phyloP scores from a whole-genome alignment of 768 basidiomycete genomes.

The Tricholoma saponaceum region DNA sequence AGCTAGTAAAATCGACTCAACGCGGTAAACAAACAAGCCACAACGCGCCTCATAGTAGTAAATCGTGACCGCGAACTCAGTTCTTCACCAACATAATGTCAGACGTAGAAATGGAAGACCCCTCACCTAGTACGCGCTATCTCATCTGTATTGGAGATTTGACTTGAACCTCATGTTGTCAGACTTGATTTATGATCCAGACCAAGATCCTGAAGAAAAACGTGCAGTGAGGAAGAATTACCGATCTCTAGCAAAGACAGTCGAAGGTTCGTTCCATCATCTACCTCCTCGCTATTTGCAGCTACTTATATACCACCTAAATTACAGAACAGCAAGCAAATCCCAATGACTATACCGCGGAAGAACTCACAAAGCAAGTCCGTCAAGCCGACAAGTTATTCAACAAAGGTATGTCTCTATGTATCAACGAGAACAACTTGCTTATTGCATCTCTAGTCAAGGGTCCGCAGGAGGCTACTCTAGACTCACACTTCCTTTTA shows the following conservation, averaged over 20 bases:
- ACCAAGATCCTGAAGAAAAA: constrained; percentile 80
- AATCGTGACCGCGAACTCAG: constrained; percentile 3
- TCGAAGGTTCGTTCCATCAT: constrained; percentile 50
- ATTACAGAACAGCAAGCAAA: constrained; percentile 42
- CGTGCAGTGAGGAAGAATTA: constrained; percentile 72
- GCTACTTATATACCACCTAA: not conserved
- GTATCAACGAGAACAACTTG: not conserved
- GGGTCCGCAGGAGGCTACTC: constrained; percentile 82
- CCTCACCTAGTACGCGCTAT: constrained; percentile 2
- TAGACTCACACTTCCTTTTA: constrained; percentile 82
- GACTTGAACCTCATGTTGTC: not conserved
- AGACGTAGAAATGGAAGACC: constrained; percentile 27
- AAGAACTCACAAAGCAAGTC: constrained; percentile 52
- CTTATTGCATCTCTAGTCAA: constrained; percentile 43
- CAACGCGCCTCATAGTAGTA: constrained; percentile 33
- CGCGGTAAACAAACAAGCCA: constrained; percentile 27
- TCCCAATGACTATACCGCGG: constrained; percentile 52
- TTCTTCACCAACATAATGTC: constrained; percentile 19
- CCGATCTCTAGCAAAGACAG: constrained; percentile 56
- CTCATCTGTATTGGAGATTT: not conserved
- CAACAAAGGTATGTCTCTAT: constrained; percentile 44
- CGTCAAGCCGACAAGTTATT: constrained; percentile 59
- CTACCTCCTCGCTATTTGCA: not conserved
- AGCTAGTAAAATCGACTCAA: too few species aligned
- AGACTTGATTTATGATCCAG: constrained; percentile 67